Percentiles rank a stretch among this genome's conserved stretches.
Conservation (phyloP, 345 rosid genomes). For the Acer negundo region DNA sequence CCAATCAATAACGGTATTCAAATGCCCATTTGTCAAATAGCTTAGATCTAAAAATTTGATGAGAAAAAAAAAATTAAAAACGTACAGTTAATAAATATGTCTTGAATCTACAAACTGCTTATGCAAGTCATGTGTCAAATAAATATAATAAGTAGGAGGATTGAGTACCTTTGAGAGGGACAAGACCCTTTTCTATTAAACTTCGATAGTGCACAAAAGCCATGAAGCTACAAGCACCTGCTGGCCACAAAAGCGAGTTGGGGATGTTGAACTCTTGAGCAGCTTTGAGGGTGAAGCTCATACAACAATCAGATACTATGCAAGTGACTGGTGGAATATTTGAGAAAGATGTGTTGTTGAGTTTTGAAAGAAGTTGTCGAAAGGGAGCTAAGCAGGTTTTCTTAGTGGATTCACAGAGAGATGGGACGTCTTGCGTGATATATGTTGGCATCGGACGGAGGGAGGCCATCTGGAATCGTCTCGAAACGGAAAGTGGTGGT, state of each 20-base stretch:
- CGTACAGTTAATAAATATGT: too few relatives aligned
- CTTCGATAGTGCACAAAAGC: conserved; percentile 23
- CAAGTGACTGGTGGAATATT: conserved; percentile 36
- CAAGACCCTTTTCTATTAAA: conserved; percentile 28
- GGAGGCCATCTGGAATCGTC: conserved; percentile 44
- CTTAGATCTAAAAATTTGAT: conserved; percentile 4
- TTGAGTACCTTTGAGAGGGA: conserved; percentile 38
- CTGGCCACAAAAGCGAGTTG: conserved; percentile 27
- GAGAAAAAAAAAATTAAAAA: too few relatives aligned
- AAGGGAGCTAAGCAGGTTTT: conserved; percentile 29
- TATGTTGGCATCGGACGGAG: conserved; percentile 18
- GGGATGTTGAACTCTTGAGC: conserved; percentile 32
- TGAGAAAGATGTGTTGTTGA: conserved; percentile 22
- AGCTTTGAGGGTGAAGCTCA: conserved; percentile 32
- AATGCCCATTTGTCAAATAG: conserved; percentile 16
- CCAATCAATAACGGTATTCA: conserved; percentile 26
- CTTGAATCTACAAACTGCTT: too few relatives aligned
- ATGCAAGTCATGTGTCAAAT: too few relatives aligned
- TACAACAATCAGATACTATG: conserved; percentile 33
- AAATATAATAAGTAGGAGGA: background rate
- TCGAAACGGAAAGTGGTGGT: conserved; percentile 34
- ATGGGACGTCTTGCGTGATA: conserved; percentile 33
- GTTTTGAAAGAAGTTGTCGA: conserved; percentile 17
- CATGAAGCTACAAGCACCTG: conserved; percentile 28
- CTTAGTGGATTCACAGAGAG: conserved; percentile 30